phyloP scores from a whole-genome alignment of 257 asterid genomes.

The Forsythia viridissima region DNA sequence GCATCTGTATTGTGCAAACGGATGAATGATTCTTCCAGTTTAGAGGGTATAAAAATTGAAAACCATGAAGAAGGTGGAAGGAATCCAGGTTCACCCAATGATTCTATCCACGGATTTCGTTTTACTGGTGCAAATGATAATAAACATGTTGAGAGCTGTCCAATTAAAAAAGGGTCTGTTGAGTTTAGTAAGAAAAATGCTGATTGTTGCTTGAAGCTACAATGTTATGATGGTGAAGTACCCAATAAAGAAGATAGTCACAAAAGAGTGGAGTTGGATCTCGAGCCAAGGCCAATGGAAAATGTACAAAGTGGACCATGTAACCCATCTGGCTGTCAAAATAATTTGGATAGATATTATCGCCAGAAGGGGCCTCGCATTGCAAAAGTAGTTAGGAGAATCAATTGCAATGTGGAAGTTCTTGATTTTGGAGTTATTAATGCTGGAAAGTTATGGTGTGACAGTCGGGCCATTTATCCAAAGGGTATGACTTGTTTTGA shows the following conservation, averaged over 20 bases:
- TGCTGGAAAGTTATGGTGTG: slow-evolving; percentile 80
- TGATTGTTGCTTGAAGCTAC: slow-evolving; percentile 31
- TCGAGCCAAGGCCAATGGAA: slow-evolving; percentile 47
- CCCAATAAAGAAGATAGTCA: slow-evolving; percentile 32
- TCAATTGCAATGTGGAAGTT: slow-evolving; percentile 80
- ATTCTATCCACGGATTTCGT: slow-evolving; percentile 10
- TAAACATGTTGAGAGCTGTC: slow-evolving; percentile 15
- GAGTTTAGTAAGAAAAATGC: slow-evolving; percentile 33
- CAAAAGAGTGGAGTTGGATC: slow-evolving; percentile 45
- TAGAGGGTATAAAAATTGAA: slow-evolving; percentile 46
- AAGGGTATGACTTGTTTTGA: slow-evolving; percentile 51
- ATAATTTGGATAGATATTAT: slow-evolving; percentile 63
- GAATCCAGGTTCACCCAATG: slow-evolving; percentile 23
- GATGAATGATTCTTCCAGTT: slow-evolving; percentile 37
- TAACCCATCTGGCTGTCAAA: slow-evolving; percentile 50
- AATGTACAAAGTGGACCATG: slow-evolving; percentile 39
- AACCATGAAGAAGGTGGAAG: slow-evolving; percentile 37
- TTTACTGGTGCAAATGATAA: slow-evolving; percentile 28
- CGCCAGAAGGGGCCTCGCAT: slow-evolving; percentile 99
- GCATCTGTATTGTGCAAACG: slow-evolving; percentile 21
- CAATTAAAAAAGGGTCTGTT: slow-evolving; percentile 33
- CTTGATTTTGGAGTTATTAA: slow-evolving; percentile 64
- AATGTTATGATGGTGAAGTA: slow-evolving; percentile 35
- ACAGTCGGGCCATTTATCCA: slow-evolving; percentile 85
- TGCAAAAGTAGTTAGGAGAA: slow-evolving; percentile 91